Evolutionary conservation across 768 basidiomycete species (phyloP).

Genomic region (Lentinus brumalis): DNA sequence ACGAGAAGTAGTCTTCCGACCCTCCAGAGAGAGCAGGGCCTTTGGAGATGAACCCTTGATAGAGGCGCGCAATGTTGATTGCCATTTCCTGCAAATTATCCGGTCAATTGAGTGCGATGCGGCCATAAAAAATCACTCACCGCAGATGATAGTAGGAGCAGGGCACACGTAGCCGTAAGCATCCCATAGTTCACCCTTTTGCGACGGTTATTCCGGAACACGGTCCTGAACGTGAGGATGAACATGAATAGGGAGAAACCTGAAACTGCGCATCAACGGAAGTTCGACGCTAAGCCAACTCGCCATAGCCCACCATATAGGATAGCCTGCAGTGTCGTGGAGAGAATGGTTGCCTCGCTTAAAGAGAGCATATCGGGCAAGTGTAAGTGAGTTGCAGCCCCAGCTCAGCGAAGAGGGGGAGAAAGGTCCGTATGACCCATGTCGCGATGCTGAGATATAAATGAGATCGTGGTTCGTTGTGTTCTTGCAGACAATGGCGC

Average conservation of each 20-base stretch:
- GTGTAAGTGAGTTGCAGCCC: background rate
- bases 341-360: conserved; percentile 18
- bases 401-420: no score
- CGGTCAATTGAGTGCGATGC: background rate
- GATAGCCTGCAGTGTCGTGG: conserved; percentile 24
- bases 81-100: conserved; percentile 18
- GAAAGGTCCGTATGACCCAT: no score
- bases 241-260: conserved; percentile 28
- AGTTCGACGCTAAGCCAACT: background rate
- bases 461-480: no score
- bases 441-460: no score
- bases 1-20: conserved; percentile 7
- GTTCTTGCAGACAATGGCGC: no score
- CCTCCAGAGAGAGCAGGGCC: conserved; percentile 16
- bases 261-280: background rate
- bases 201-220: conserved; percentile 19
- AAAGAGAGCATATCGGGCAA: conserved; percentile 4
- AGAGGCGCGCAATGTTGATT: conserved; percentile 12
- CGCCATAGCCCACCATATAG: conserved; percentile 20
- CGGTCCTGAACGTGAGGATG: conserved; percentile 24
- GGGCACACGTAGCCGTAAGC: conserved; percentile 16
- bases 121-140: conserved; percentile 3
- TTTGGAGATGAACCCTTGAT: conserved; percentile 12
- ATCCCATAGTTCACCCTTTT: conserved; percentile 21
- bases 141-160: conserved; percentile 23